Evolutionary conservation across 345 rosid genomes (phyloP).

Genomic region (Alliaria petiolata): DNA sequence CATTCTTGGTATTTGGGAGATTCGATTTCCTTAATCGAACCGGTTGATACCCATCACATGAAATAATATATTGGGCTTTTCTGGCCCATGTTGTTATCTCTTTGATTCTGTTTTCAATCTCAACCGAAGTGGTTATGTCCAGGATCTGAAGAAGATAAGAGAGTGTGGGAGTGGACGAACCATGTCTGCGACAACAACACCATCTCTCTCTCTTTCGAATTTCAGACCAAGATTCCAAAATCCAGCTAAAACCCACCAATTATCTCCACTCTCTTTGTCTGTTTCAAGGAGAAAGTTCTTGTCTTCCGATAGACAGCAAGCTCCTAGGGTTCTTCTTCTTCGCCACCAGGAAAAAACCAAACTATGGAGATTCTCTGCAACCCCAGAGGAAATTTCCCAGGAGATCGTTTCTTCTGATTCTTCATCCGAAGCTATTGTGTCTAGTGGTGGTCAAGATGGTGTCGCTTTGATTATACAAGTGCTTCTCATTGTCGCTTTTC

Average conservation of each 20-base stretch:
- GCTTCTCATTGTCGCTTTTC: slow-evolving; percentile 64
- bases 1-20: no score
- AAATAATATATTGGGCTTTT: neutral
- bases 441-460: slow-evolving; percentile 43
- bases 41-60: no score
- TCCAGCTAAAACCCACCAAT: slow-evolving; percentile 18
- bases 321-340: slow-evolving; percentile 14
- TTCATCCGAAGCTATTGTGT: slow-evolving; percentile 25
- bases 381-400: slow-evolving; percentile 44
- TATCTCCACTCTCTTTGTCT: slow-evolving; percentile 22
- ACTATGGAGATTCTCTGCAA: slow-evolving; percentile 44
- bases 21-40: no score
- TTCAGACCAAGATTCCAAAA: slow-evolving; percentile 33
- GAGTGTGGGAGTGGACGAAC: slow-evolving; percentile 6
- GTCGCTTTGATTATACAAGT: slow-evolving; percentile 38
- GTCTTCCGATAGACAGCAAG: slow-evolving; percentile 9
- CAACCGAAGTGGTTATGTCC: neutral
- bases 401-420: slow-evolving; percentile 35
- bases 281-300: slow-evolving; percentile 14
- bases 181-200: slow-evolving; percentile 23
- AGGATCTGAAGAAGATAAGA: slow-evolving; percentile 19
- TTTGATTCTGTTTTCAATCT: neutral
- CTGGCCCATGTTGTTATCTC: neutral
- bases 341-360: slow-evolving; percentile 5
- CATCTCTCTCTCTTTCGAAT: slow-evolving; percentile 31